Evolutionary conservation across 1,284 basidiomycete genomes (phyloP), one percentile per base, ranked within the genome.

Genomic region (Moniliella sp.): DNA sequence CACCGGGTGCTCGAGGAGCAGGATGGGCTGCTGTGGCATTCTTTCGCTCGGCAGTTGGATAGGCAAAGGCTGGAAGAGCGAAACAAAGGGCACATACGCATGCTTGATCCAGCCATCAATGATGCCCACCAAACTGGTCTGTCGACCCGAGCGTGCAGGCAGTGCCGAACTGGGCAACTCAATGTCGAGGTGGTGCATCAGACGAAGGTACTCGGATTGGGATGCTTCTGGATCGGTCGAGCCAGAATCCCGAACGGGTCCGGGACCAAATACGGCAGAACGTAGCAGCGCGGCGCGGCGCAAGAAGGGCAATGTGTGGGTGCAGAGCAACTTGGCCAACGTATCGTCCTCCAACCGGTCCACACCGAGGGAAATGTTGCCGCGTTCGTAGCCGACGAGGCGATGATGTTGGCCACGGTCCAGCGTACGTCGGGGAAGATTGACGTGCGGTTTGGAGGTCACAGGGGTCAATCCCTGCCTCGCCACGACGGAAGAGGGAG

Each of bases 261-360:
- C 15, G 12, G 14, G 9, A n/a, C 31, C 31, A 39, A 78, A 67
- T 13, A 83, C 67, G 1, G 79, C 72, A 9, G 77, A 74, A 43
- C 76, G 80, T 5, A 94, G 68, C 25, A 93, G 79, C 4, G 81
- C 75, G 0, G 79, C 79, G 3, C 79, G 73, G 21, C 86, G 75
- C n/a, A 94, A 69, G 68, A 93, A 93, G 1, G 84, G 84, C 4
- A 97, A 66, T 0, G 82, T 86, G 62, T 86, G 82, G 0, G 74
- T 69, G 57, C 88, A 86, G 28, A 94, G 64, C 31, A 88, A 64
- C 61, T 78, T 82, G 52, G 84, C 78, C 33, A 94, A 50, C 35
- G 37, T 50, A 15, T 36, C 39, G 25, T 59, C 56, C 27, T 51
- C 50, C 32, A 55, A 31, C 18, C 50, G 44, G 37, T 59, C 56